phyloP scores from a whole-genome alignment of 202 grass and related monocot genomes.

The Hordeum pubiflorum region DNA sequence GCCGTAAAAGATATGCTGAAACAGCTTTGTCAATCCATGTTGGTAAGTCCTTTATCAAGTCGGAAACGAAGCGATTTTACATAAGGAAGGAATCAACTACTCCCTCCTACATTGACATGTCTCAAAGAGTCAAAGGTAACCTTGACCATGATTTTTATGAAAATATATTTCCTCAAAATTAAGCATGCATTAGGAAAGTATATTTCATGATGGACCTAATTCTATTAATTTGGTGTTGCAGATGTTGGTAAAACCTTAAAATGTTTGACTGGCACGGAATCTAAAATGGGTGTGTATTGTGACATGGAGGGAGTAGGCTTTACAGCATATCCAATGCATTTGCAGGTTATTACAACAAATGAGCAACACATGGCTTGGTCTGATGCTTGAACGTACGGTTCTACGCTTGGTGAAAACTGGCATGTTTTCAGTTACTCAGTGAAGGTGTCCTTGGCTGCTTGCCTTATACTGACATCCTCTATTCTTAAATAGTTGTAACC shows the following conservation, averaged over 20 bases:
- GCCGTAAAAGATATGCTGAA: background rate
- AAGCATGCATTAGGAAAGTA: background rate
- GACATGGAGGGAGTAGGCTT: background rate
- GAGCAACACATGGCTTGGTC: background rate
- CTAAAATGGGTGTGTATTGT: background rate
- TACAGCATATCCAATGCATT: background rate
- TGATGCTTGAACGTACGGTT: background rate
- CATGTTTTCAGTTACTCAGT: background rate
- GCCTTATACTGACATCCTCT: background rate
- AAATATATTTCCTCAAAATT: background rate
- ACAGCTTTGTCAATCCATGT: background rate
- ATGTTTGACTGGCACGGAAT: background rate
- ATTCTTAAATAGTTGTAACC: too few relatives aligned
- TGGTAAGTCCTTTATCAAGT: background rate
- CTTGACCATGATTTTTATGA: background rate
- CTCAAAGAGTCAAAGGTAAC: background rate
- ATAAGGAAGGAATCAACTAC: background rate
- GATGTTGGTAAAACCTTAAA: background rate
- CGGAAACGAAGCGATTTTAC: background rate
- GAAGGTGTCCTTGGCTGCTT: background rate
- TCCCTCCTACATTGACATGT: background rate
- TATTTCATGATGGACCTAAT: background rate
- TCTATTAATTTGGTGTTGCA: background rate
- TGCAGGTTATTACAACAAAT: background rate
- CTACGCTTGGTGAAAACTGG: conserved; percentile 4